phyloP scores from a whole-genome alignment of 495 filamentous ascomycete species.

The Penicillium dipodomyicola region DNA sequence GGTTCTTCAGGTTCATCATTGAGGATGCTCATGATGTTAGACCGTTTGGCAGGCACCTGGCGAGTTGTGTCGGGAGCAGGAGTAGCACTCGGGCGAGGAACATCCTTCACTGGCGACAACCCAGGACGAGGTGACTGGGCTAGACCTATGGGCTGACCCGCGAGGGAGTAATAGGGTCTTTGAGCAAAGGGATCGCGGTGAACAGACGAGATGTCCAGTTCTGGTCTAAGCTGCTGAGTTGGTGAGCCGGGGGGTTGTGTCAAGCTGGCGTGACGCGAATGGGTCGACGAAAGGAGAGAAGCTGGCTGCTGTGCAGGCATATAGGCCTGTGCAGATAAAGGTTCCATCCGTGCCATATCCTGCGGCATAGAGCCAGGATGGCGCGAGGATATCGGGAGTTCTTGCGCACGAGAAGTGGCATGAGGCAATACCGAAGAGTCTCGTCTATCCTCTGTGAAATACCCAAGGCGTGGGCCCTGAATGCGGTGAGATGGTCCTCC shows the following conservation, averaged over 20 bases:
- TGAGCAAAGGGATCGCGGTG: constrained; percentile 42
- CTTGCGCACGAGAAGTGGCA: constrained; percentile 29
- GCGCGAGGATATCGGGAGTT: constrained; percentile 34
- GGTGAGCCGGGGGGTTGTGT: constrained; percentile 42
- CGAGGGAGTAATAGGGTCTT: constrained; percentile 31
- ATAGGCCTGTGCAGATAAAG: constrained; percentile 35
- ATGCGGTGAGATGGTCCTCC: constrained; percentile 28
- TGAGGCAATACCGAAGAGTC: constrained; percentile 38
- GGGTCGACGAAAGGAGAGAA: constrained; percentile 30
- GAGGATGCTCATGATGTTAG: constrained; percentile 58
- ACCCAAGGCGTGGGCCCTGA: constrained; percentile 43
- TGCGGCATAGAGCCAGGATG: constrained; percentile 27
- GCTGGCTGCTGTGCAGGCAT: constrained; percentile 32
- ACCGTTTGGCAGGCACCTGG: constrained; percentile 54
- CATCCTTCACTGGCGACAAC: constrained; percentile 45
- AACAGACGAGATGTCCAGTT: constrained; percentile 38
- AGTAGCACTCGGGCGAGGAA: constrained; percentile 35
- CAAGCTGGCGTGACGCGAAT: constrained; percentile 45
- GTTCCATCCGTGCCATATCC: constrained; percentile 41
- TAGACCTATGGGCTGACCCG: constrained; percentile 26
- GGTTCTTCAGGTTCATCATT: constrained; percentile 59
- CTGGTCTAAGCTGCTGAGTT: constrained; percentile 31
- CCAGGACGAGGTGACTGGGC: constrained; percentile 35
- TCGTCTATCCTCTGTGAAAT: constrained; percentile 45
- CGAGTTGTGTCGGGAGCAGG: constrained; percentile 39